Conservation (phyloP, 2,329 filamentous ascomycete genomes). For the Chalaropsis thielavioides region DNA sequence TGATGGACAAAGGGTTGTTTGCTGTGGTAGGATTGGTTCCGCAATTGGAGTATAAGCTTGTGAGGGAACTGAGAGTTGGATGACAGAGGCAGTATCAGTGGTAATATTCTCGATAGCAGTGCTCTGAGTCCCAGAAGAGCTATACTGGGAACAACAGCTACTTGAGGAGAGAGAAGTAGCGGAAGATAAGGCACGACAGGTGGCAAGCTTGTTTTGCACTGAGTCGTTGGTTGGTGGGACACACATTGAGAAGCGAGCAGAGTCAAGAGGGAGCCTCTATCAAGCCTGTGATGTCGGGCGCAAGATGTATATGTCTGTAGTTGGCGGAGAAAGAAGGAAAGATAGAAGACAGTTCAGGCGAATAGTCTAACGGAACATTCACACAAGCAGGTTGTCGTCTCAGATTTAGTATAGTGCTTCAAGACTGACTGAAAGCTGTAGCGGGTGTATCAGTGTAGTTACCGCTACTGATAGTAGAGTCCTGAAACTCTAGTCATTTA, state of each 20-base stretch:
- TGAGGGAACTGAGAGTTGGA: neutral
- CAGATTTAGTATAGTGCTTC: neutral
- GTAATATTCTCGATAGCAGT: neutral
- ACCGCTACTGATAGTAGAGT: neutral
- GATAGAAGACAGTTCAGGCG: neutral
- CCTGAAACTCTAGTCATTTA: neutral
- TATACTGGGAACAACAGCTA: neutral
- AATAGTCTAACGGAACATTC: neutral
- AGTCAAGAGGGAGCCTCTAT: neutral
- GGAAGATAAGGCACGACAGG: neutral
- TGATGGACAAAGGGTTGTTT: neutral
- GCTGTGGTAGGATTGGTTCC: neutral
- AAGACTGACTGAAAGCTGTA: neutral
- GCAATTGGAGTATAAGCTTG: neutral
- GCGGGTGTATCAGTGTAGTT: neutral
- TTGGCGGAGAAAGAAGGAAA: neutral
- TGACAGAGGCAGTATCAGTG: neutral
- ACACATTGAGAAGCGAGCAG: conserved; percentile 9
- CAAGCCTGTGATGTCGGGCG: neutral
- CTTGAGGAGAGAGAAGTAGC: neutral
- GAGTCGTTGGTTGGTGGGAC: conserved; percentile 11
- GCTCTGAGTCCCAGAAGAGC: neutral
- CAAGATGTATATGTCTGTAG: neutral
- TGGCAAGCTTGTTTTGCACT: conserved; percentile 6
- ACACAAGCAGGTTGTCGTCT: neutral